phyloP scores from a whole-genome alignment of 345 rosid genomes.

The Angophora floribunda region DNA sequence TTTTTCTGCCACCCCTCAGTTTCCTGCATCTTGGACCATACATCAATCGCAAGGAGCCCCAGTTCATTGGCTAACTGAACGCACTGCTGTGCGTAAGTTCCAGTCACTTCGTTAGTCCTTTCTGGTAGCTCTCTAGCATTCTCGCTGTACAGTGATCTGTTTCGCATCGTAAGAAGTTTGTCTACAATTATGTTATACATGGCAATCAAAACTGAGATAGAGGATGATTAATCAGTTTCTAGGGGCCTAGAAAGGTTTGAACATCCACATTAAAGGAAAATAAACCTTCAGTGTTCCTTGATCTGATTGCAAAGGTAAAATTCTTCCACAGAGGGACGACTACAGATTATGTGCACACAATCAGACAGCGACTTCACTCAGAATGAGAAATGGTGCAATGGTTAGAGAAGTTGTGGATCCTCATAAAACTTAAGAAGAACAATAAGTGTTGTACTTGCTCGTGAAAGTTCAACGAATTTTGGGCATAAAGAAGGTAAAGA shows the following conservation, averaged over 20 bases:
- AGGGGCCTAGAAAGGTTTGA: not conserved
- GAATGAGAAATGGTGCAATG: not conserved
- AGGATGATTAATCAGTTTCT: not conserved
- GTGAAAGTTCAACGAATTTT: not conserved
- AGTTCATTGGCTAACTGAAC: conserved; percentile 56
- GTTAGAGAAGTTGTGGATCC: not conserved
- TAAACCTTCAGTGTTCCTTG: not conserved
- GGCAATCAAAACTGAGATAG: not conserved
- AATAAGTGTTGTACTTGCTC: not conserved
- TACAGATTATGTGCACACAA: not conserved
- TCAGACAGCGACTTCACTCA: not conserved
- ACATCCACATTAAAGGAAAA: not conserved
- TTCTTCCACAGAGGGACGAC: not conserved
- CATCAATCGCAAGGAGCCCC: conserved; percentile 39
- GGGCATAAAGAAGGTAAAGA: not conserved
- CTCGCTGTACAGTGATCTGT: conserved; percentile 66
- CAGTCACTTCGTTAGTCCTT: conserved; percentile 72
- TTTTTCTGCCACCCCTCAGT: conserved; percentile 72
- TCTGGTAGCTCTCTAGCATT: conserved; percentile 63
- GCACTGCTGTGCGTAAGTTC: conserved; percentile 63
- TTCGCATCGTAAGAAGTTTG: not conserved
- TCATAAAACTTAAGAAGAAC: not conserved
- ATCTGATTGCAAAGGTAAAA: not conserved
- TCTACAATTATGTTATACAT: not conserved
- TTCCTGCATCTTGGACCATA: conserved; percentile 93